phyloP scores from a whole-genome alignment of 2,329 filamentous ascomycete species.

The Paracorniculantispora psalliotae region DNA sequence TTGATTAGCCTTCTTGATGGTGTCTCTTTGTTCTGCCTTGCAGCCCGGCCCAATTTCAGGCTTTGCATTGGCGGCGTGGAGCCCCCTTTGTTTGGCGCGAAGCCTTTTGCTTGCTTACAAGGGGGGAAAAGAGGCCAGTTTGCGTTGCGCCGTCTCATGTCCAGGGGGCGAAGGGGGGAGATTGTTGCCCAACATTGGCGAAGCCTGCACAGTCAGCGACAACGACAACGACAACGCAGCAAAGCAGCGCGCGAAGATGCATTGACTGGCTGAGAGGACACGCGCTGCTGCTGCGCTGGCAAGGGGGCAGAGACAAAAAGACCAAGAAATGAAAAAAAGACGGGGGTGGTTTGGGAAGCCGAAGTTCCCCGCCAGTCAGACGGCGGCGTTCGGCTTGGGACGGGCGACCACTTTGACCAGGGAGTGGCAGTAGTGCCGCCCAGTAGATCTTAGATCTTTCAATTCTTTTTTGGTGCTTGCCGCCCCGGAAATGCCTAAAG shows the following conservation, averaged over 20 bases:
- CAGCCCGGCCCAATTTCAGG: background rate
- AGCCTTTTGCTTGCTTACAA: no score
- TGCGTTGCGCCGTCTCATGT: background rate
- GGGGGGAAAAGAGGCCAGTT: background rate
- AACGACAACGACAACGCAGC: background rate
- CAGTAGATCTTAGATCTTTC: constrained; percentile 30
- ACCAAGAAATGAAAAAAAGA: background rate
- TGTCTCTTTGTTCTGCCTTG: constrained; percentile 3
- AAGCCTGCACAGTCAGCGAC: background rate
- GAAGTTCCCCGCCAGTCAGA: constrained; percentile 17
- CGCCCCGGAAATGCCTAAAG: constrained; percentile 26
- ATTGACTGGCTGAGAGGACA: background rate
- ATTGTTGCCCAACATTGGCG: no score
- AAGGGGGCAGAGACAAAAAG: no score
- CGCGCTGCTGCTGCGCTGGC: background rate
- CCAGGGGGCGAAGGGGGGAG: no score
- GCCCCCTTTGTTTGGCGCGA: background rate
- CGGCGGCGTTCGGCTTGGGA: constrained; percentile 10
- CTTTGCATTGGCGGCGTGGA: background rate
- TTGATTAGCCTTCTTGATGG: no score
- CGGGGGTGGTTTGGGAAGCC: constrained; percentile 21
- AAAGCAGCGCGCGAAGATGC: background rate
- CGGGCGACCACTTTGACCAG: constrained; percentile 8
- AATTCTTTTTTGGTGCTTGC: no score
- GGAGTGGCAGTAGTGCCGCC: constrained; percentile 22